These are phyloP conservation scores for Lunasporangiospora selenospora DNA, from an alignment of 192 early-diverging fungal species.

Conservation along the genomic window DNA sequence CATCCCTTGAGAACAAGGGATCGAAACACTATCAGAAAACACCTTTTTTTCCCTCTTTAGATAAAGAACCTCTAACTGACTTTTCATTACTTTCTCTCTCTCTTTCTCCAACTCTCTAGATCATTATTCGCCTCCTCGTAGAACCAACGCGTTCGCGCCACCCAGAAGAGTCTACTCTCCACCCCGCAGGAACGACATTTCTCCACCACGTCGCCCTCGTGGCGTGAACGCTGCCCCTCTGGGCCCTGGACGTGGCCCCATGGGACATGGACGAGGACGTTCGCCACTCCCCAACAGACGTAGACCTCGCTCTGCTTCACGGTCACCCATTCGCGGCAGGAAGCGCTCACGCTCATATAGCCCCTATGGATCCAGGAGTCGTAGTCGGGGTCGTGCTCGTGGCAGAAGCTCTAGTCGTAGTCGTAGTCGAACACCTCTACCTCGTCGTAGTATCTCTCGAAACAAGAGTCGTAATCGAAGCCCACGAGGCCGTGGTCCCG, in stretches of 20 bases:
- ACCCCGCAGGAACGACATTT: conserved; percentile 26
- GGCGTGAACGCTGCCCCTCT: conserved; percentile 41
- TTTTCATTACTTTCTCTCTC: not conserved
- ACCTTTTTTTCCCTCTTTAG: not conserved
- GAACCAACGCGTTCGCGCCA: conserved; percentile 4
- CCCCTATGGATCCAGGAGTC: conserved; percentile 38
- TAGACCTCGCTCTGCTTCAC: conserved; percentile 20
- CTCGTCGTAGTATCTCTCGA: too few relatives aligned
- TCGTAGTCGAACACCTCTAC: conserved; percentile 26
- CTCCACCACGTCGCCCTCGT: conserved; percentile 20
- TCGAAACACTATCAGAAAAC: too few relatives aligned
- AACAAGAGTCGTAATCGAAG: not conserved
- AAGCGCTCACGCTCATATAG: conserved; percentile 45
- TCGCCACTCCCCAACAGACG: conserved; percentile 25
- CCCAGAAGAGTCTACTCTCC: conserved; percentile 20
- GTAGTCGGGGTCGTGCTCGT: conserved; percentile 17
- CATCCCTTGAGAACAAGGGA: too few relatives aligned
- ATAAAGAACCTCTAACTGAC: not conserved
- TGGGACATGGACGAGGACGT: conserved; percentile 23
- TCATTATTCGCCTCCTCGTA: conserved; percentile 33
- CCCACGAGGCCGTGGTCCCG: not conserved
- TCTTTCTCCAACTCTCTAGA: conserved; percentile 3
- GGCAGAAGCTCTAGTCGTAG: conserved; percentile 24
- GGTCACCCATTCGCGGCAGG: conserved; percentile 38
- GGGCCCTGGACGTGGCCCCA: conserved; percentile 9